phyloP scores from a whole-genome alignment of 2,329 filamentous ascomycete species.

The Aspergillus awamori region DNA sequence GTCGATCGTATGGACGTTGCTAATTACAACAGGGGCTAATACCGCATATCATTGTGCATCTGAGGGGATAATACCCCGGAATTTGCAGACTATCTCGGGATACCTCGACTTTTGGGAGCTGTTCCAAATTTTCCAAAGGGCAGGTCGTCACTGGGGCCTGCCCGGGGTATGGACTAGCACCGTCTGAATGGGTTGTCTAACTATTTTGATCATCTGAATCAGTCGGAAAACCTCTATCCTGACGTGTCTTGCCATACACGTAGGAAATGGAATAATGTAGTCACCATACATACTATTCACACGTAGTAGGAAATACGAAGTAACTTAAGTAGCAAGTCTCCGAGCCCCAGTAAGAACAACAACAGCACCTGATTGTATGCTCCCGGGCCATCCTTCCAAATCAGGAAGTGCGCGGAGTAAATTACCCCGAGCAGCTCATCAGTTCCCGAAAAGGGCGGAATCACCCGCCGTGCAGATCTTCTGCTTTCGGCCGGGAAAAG shows the following conservation, averaged over 20 bases:
- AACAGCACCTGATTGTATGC: background rate
- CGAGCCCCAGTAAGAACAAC: too few species aligned
- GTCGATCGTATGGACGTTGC: background rate
- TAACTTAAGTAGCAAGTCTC: too few species aligned
- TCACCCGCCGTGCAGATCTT: too few species aligned
- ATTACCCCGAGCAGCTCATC: background rate
- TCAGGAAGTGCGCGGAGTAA: background rate
- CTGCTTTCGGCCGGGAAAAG: too few species aligned
- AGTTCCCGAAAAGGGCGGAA: too few species aligned
- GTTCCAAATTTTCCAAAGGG: constrained; percentile 42
- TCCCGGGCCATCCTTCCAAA: background rate
- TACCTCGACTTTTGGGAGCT: constrained; percentile 53
- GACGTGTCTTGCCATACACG: too few species aligned
- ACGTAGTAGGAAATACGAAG: too few species aligned
- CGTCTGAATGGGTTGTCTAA: background rate
- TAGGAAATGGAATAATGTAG: too few species aligned
- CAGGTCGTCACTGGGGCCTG: background rate
- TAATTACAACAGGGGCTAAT: background rate
- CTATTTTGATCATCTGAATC: too few species aligned
- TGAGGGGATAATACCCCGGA: constrained; percentile 54
- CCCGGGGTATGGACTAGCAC: background rate
- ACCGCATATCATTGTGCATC: constrained; percentile 39
- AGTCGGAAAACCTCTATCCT: too few species aligned
- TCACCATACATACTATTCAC: too few species aligned
- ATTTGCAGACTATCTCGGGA: constrained; percentile 52